Base-by-base conservation (phyloP, 129 eudicot species). In the Pulicaria dysenterica region DNA sequence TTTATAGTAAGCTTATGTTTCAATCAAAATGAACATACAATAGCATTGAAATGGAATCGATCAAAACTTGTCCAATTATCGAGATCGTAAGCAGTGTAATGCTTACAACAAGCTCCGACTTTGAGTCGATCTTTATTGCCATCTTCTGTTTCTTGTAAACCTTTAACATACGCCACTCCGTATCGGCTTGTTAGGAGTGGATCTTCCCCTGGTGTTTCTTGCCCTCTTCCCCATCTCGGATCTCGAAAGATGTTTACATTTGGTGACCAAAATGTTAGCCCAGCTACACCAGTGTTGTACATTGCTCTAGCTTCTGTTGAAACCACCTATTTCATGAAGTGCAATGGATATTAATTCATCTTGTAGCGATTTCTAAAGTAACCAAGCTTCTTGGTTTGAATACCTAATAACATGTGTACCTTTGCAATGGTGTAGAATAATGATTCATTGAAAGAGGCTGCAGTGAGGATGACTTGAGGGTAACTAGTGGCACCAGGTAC, bases 141-240 rank as follows among this genome's bases (percentile, higher is more conserved):
- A 31, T 59, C 46, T 0, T 69, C 53, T 69, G 44, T 58, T n/a
- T 77, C 91, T 74, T 93, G 98, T 43, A 93, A 88, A 11, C 98
- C 98, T 43, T 68, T 76, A 59, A 93, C 98, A 17, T 87, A 89
- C 48, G 83, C 83, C 10, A 83, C 87, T 2, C 86, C 96, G 3
- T 77, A 93, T 56, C 77, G 55, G 49, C 92, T 87, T 1, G 96
- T 73, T 14, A 90, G 17, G 1, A 63, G 13, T 7, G 96, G 98
- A 80, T 93, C 98, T 77, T 93, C 98, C 1, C 98, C 98, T 17
- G 96, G 98, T 9, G 96, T 92, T 80, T 92, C 98, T 64, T 89
- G 98, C n/a, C 95, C 98, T 70, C 98, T 73, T 2, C 98, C 98
- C 98, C 96, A 93, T 64, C 98, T 83, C 0, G 98, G 98, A 56